These are phyloP conservation scores for Alternaria atra DNA, from an alignment of 2,329 filamentous ascomycete genomes.

Conservation along the genomic window DNA sequence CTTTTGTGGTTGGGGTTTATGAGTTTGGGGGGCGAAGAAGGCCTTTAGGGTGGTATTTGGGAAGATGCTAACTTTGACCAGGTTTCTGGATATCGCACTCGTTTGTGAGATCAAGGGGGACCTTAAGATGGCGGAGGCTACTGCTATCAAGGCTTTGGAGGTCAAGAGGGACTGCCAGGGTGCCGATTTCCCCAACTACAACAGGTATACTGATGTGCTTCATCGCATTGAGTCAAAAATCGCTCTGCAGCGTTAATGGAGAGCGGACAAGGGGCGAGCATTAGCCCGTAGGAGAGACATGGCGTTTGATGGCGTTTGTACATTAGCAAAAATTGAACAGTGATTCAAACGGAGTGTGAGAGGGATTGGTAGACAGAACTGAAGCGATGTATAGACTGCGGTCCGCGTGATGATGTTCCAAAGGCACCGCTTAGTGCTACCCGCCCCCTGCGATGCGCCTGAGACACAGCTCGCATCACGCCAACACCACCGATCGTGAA, in stretches of 20 bases:
- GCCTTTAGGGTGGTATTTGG: background rate
- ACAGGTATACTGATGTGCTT: slow-evolving; percentile 32
- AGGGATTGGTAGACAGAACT: background rate
- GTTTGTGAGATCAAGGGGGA: slow-evolving; percentile 40
- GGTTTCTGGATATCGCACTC: slow-evolving; percentile 46
- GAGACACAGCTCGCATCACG: slow-evolving; percentile 33
- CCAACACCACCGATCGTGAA: slow-evolving; percentile 6
- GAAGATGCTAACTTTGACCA: slow-evolving; percentile 16
- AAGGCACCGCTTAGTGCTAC: slow-evolving; percentile 17
- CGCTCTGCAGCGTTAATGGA: background rate
- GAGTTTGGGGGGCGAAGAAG: background rate
- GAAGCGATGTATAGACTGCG: background rate
- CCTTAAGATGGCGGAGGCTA: slow-evolving; percentile 26
- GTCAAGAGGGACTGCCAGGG: slow-evolving; percentile 42
- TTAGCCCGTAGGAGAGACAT: background rate
- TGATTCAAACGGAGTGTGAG: background rate
- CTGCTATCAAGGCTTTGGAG: slow-evolving; percentile 38
- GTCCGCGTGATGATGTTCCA: background rate
- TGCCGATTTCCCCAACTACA: slow-evolving; percentile 35
- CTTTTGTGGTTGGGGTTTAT: no score
- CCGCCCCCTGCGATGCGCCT: slow-evolving; percentile 16
- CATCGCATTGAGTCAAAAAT: slow-evolving; percentile 30
- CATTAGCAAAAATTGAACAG: background rate
- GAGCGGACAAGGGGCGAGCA: background rate
- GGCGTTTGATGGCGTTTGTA: background rate